Conservation (phyloP, 1,284 basidiomycete genomes). For the Moesziomyces antarcticus region DNA sequence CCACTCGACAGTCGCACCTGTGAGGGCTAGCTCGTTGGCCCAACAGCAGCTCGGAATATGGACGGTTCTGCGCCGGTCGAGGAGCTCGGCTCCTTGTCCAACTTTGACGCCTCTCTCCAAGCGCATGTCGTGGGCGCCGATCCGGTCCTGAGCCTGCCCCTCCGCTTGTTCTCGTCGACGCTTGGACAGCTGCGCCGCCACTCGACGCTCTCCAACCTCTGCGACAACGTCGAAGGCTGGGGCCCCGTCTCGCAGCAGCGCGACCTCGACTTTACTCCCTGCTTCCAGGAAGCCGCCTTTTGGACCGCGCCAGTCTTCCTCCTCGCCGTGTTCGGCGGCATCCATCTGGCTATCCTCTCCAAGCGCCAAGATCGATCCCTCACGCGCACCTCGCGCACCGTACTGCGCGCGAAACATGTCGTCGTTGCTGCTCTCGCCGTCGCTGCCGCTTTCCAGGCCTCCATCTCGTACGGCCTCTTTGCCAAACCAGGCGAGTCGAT, state of each 20-base stretch:
- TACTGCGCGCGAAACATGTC: slow-evolving; percentile 57
- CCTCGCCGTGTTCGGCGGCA: slow-evolving; percentile 47
- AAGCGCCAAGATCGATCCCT: slow-evolving; percentile 26
- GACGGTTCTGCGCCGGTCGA: slow-evolving; percentile 23
- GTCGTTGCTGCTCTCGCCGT: slow-evolving; percentile 75
- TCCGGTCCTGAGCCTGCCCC: slow-evolving; percentile 28
- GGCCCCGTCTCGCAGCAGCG: slow-evolving; percentile 74
- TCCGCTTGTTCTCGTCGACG: slow-evolving; percentile 33
- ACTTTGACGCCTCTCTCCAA: slow-evolving; percentile 23
- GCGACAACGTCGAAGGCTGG: slow-evolving; percentile 71
- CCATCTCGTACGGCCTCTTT: slow-evolving; percentile 62
- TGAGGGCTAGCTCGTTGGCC: no score
- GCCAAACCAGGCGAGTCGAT: slow-evolving; percentile 40
- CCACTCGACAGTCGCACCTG: no score
- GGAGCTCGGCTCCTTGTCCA: slow-evolving; percentile 26
- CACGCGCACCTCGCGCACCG: slow-evolving; percentile 35
- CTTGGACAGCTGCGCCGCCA: slow-evolving; percentile 11
- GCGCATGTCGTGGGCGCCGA: slow-evolving; percentile 17
- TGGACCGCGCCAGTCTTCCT: slow-evolving; percentile 53
- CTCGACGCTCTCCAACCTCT: slow-evolving; percentile 15
- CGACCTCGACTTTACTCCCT: slow-evolving; percentile 82
- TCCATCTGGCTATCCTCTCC: slow-evolving; percentile 29
- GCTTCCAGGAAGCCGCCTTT: slow-evolving; percentile 77
- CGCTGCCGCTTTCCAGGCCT: slow-evolving; percentile 70
- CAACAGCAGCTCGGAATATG: slow-evolving; percentile 1